Conservation (phyloP, 192 early-diverging fungal species). For the Coemansia sp. region DNA sequence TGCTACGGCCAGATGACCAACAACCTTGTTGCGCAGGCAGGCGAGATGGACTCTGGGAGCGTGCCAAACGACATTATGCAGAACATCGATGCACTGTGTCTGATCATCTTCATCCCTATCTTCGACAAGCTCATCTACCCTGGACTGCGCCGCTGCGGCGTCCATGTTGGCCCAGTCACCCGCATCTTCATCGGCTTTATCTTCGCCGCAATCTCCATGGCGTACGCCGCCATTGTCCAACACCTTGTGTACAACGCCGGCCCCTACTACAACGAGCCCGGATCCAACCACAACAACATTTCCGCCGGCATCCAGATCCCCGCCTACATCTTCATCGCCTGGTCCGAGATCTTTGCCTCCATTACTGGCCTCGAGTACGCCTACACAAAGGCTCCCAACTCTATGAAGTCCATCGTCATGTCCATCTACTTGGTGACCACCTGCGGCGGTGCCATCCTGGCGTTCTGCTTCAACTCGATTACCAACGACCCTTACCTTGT, state of each 20-base stretch:
- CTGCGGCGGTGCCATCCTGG: conserved; percentile 58
- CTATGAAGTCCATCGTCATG: conserved; percentile 71
- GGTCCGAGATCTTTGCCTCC: conserved; percentile 70
- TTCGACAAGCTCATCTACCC: conserved; percentile 68
- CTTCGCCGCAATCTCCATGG: conserved; percentile 58
- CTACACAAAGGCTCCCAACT: conserved; percentile 62
- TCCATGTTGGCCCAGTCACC: conserved; percentile 58
- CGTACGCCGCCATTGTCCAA: conserved; percentile 63
- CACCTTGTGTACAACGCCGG: conserved; percentile 58
- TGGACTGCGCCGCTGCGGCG: conserved; percentile 51
- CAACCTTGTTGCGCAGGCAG: conserved; percentile 63
- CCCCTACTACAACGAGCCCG: conserved; percentile 57
- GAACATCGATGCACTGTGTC: conserved; percentile 64
- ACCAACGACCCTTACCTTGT: conserved; percentile 59
- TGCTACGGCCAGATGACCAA: conserved; percentile 62
- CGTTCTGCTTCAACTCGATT: conserved; percentile 59
- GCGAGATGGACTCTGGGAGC: conserved; percentile 56
- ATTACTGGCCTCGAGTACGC: conserved; percentile 70
- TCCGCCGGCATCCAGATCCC: conserved; percentile 60
- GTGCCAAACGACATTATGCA: conserved; percentile 70
- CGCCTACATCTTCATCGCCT: conserved; percentile 60
- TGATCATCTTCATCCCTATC: conserved; percentile 70
- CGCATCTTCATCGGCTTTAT: conserved; percentile 71
- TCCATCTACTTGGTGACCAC: conserved; percentile 65
- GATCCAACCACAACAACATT: conserved; percentile 55